Conservation (phyloP, 1,284 basidiomycete genomes). For the Ganoderma meredithae region DNA sequence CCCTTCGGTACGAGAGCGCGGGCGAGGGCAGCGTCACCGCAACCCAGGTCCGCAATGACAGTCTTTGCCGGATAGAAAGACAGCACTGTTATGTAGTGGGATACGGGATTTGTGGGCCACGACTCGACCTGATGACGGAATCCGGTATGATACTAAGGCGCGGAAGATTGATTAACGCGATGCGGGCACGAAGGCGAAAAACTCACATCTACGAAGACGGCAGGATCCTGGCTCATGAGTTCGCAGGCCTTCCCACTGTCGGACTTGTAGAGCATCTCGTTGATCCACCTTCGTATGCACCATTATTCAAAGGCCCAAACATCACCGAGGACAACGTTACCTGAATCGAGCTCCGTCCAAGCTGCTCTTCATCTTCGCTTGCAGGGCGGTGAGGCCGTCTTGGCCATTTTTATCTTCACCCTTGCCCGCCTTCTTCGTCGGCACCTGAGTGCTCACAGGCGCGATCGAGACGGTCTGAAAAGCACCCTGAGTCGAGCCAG, state of each 20-base stretch:
- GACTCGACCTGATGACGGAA: constrained; percentile 89
- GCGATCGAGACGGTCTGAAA: neutral
- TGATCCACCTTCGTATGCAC: constrained; percentile 73
- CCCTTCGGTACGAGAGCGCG: constrained; percentile 74
- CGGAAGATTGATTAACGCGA: neutral
- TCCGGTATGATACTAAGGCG: constrained; percentile 86
- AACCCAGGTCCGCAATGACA: constrained; percentile 93
- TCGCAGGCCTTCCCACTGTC: constrained; percentile 75
- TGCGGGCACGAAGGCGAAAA: neutral
- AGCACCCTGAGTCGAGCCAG: neutral
- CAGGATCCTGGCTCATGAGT: constrained; percentile 85
- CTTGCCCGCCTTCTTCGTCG: constrained; percentile 1
- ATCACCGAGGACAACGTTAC: constrained; percentile 47
- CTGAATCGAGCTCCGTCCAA: constrained; percentile 88
- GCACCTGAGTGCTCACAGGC: neutral
- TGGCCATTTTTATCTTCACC: constrained; percentile 10
- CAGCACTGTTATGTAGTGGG: constrained; percentile 72
- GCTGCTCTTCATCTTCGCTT: constrained; percentile 78
- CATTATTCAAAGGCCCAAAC: constrained; percentile 13
- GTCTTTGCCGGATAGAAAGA: constrained; percentile 69
- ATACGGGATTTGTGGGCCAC: constrained; percentile 92
- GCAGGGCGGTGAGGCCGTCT: constrained; percentile 70
- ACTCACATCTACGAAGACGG: constrained; percentile 78
- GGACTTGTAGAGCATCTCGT: constrained; percentile 88
- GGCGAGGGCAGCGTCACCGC: constrained; percentile 93